These are phyloP conservation scores for Aspergillus conjunctus DNA, from an alignment of 495 filamentous ascomycete genomes.

Conservation along the genomic window DNA sequence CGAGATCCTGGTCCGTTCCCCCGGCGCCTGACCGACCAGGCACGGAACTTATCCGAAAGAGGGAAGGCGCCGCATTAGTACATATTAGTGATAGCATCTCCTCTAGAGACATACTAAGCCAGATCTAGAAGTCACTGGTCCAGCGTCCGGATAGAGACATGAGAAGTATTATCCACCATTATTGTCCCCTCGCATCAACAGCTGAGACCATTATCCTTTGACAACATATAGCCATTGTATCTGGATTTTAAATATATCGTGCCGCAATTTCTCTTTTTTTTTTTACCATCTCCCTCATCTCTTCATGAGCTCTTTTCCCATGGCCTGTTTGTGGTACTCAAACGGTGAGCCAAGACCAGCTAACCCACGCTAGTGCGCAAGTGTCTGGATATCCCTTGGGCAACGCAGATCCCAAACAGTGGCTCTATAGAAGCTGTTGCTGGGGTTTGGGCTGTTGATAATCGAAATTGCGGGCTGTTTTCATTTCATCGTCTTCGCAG, in stretches of 20 bases:
- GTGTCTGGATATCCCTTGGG: conserved; percentile 24
- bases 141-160: neutral
- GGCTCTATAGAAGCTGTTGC: conserved; percentile 11
- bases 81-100: no score
- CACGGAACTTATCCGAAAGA: no score
- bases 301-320: neutral
- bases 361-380: conserved; percentile 23
- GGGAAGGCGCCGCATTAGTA: no score
- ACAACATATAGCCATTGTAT: no score
- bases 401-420: conserved; percentile 24
- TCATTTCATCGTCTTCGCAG: neutral
- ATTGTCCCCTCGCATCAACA: neutral
- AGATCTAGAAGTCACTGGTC: neutral
- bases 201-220: neutral
- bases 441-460: conserved; percentile 16
- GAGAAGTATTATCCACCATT: no score
- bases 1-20: no score
- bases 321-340: neutral
- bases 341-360: conserved; percentile 16
- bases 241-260: no score
- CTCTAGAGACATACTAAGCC: neutral
- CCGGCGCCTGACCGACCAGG: no score
- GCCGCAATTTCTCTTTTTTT: neutral
- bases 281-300: neutral
- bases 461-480: neutral